Base-by-base conservation (phyloP, 2,329 filamentous ascomycete genomes). In the Teratosphaeria viscida region DNA sequence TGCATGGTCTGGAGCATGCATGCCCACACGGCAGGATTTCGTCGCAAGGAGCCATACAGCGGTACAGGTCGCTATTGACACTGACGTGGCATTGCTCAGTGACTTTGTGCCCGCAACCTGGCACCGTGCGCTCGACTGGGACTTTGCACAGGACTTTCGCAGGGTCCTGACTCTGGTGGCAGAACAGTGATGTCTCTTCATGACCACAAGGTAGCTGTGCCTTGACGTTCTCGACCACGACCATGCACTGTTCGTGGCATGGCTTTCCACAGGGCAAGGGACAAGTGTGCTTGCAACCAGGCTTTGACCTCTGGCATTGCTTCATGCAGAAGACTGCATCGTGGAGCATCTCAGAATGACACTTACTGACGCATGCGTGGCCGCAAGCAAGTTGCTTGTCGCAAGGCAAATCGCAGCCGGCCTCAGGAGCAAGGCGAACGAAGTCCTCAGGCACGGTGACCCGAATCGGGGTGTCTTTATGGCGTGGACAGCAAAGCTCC, bases 381-480 rank as follows among this genome's bases (percentile, higher is more conserved):
- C 78, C 79, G 57, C 79, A 81, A 4, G 61, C 55, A 47, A 81
- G 70, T 14, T 73, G 71, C 32, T 73, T 68, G 4, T 61, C 74
- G 61, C 85, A 88, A 0, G 70, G 70, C 16, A 77, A 67, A 52
- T 68, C 67, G 63, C 85, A 88, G 0, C 86, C 86, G 49, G 84
- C 84, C 68, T 89, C 85, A 0, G 85, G 86, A 0, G 68, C 79
- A 60, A 76, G 71, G 61, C 67, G 77, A 0, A 74, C 61, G 63
- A 89, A 88, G 61, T 88, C 77, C 1, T 85, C 81, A 0, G 85
- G 80, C 1, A 72, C 63, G 0, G 77, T 77, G 1, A 84, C 81
- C 1, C 66, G 19, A 11, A 88, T 81, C 0, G 71, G 65, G 0
- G 73, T 79, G 0, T 82, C 74, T 0, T 76, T 76, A 65, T 90